Evolutionary conservation across 1,139 yeast genomes (phyloP), one percentile per base, ranked within the genome.

Genomic region (Diutina neorugosa): DNA sequence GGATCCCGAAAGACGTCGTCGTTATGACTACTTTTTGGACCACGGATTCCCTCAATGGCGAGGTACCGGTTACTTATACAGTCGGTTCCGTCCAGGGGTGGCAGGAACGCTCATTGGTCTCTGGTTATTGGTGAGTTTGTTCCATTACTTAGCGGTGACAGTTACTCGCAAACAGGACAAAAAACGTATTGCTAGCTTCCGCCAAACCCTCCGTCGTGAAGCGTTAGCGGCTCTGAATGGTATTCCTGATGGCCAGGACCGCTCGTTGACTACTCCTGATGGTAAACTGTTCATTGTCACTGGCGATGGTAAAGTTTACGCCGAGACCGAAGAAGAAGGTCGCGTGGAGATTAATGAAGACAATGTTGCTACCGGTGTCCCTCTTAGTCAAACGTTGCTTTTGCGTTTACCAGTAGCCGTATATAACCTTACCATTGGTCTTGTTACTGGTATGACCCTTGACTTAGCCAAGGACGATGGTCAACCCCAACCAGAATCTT

Each of bases 21-120:
- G 93, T 18, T 93, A 93, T 65, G 98, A 93, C 65, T 91, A 83
- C 66, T 93, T 88, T 68, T 71, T 86, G 55, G 73, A 78, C 44
- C 80, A 83, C 59, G 99, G 98, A 3, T 93, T 93, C 68, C 99
- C 98, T 4, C 76, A 76, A 55, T 88, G 87, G 80, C 81, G 78
- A 55, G 80, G 78, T 0, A 69, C 78, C 1, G 78, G 74, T 0
- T 81, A 78, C 63, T 71, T 69, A 53, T 79, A 78, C 57, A 67
- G 78, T 49, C 73, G 76, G 61, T 84, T 80, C 65, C 74, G 80
- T 53, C 89, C 88, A 8, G 86, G 84, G 47, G 60, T 87, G 2
- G 56, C 72, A 2, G 69, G 81, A 53, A 81, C 88, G 0, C 57
- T 82, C 19, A 58, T 71, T 0, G 69, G 50, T 12, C 40, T 83